Conservation (phyloP, 2,329 filamentous ascomycete species). For the Juglanconis oblonga region DNA sequence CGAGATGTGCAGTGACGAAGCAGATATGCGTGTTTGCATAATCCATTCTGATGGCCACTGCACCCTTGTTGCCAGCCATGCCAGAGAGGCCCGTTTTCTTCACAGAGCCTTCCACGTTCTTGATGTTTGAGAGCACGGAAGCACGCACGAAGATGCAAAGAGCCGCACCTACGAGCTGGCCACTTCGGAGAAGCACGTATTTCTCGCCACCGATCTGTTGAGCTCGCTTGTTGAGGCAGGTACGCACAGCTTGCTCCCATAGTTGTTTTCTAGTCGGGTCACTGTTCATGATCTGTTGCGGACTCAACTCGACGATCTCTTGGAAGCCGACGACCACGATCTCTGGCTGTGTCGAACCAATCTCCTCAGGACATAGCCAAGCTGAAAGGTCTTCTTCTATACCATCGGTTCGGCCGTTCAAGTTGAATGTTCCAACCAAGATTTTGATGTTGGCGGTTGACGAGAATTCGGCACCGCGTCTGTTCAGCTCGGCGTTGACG, state of each 20-base stretch:
- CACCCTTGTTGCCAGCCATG: slow-evolving; percentile 97
- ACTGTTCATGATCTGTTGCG: slow-evolving; percentile 98
- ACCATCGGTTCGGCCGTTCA: slow-evolving; percentile 83
- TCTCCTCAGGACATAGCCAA: slow-evolving; percentile 72
- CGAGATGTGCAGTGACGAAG: slow-evolving; percentile 94
- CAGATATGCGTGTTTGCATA: slow-evolving; percentile 91
- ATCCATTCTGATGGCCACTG: slow-evolving; percentile 92
- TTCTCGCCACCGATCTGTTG: slow-evolving; percentile 64
- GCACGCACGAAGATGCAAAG: slow-evolving; percentile 87
- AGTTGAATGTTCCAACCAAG: slow-evolving; percentile 83
- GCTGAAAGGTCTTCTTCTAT: slow-evolving; percentile 75
- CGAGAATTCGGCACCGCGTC: slow-evolving; percentile 69
- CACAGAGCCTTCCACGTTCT: slow-evolving; percentile 92
- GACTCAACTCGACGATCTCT: slow-evolving; percentile 96
- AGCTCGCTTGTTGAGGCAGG: slow-evolving; percentile 71
- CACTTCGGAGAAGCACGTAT: slow-evolving; percentile 87
- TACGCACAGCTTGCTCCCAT: slow-evolving; percentile 82
- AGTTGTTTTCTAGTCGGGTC: slow-evolving; percentile 80
- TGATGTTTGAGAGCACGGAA: slow-evolving; percentile 75
- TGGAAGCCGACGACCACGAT: slow-evolving; percentile 92
- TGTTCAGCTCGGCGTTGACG: slow-evolving; percentile 72
- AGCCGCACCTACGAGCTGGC: slow-evolving; percentile 91
- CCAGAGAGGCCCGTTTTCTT: slow-evolving; percentile 95
- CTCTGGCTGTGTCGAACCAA: slow-evolving; percentile 67
- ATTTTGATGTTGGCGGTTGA: slow-evolving; percentile 72